Percentiles rank a stretch among this genome's conserved stretches.
Evolutionary conservation across 805 yeast species (phyloP).

Genomic region (Cyberlindnera nakhonratchasimensis): DNA sequence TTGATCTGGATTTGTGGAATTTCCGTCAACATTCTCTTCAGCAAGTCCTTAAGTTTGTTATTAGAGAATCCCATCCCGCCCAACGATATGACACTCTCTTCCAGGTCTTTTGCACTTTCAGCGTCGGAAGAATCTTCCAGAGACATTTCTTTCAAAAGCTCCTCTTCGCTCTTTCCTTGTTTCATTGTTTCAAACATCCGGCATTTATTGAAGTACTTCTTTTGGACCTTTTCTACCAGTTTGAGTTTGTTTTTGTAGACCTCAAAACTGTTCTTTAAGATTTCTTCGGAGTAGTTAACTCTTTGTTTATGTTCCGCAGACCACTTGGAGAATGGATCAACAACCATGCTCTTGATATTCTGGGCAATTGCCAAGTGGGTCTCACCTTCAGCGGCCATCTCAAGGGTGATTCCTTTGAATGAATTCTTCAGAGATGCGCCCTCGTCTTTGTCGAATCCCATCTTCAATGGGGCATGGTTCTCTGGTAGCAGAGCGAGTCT

Average conservation of each 20-base stretch:
- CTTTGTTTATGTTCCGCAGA: constrained; percentile 67
- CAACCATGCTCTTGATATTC: constrained; percentile 55
- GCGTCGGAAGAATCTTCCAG: constrained; percentile 16
- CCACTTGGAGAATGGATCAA: constrained; percentile 74
- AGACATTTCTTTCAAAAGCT: constrained; percentile 29
- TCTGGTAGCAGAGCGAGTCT: constrained; percentile 42
- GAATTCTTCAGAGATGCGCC: constrained; percentile 65
- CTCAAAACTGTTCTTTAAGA: constrained; percentile 47
- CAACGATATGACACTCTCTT: constrained; percentile 27
- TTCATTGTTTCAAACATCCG: constrained; percentile 66
- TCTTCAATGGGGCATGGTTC: constrained; percentile 35
- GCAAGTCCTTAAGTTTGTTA: constrained; percentile 38
- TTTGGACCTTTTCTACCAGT: constrained; percentile 53
- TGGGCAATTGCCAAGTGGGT: constrained; percentile 59
- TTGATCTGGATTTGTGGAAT: constrained; percentile 54
- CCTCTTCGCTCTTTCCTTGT: constrained; percentile 44
- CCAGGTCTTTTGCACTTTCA: constrained; percentile 19
- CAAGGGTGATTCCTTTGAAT: constrained; percentile 51
- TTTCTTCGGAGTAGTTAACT: constrained; percentile 56
- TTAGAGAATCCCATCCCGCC: constrained; percentile 39
- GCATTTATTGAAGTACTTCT: constrained; percentile 74
- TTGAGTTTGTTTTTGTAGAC: constrained; percentile 46
- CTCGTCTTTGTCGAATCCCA: constrained; percentile 51
- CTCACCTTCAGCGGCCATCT: constrained; percentile 55
- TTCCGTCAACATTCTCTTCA: constrained; percentile 41